These are phyloP conservation scores for Achaetomium macrosporum DNA, from an alignment of 2,329 filamentous ascomycete genomes.

Conservation along the genomic window DNA sequence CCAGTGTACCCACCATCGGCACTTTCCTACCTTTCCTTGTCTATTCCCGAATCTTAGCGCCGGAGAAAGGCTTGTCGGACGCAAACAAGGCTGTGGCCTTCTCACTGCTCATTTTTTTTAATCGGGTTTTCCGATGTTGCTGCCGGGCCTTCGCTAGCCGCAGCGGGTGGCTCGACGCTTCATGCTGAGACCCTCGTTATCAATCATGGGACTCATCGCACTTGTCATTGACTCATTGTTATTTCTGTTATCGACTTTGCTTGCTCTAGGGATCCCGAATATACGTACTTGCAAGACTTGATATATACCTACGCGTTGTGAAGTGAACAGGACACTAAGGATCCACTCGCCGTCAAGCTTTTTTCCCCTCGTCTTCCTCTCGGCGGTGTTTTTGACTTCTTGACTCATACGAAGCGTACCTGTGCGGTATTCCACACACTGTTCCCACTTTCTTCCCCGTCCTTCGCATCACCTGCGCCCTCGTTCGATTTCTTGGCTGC, in stretches of 20 bases:
- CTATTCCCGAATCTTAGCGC: not conserved
- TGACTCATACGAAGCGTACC: not conserved
- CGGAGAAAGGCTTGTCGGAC: not conserved
- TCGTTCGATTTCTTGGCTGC: not conserved
- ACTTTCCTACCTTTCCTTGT: not conserved
- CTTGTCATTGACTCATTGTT: not conserved
- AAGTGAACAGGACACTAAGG: not conserved
- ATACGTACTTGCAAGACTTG: not conserved
- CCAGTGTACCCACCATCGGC: too few relatives aligned
- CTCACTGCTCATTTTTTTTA: not conserved
- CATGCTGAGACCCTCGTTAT: not conserved
- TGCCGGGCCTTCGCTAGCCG: not conserved
- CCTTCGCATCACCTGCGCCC: not conserved
- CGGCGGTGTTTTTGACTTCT: not conserved
- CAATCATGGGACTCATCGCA: not conserved
- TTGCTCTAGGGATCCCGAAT: not conserved
- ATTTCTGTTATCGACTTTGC: not conserved
- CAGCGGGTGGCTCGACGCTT: not conserved
- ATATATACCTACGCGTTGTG: not conserved
- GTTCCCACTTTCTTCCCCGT: constrained; percentile 7
- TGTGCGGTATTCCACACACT: not conserved
- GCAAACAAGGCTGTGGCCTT: constrained; percentile 2
- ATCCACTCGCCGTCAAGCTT: constrained; percentile 2
- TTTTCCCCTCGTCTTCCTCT: not conserved
- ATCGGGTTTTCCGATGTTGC: not conserved